Base-by-base conservation (phyloP, 805 yeast genomes). In the Saccharomycopsis amapae region DNA sequence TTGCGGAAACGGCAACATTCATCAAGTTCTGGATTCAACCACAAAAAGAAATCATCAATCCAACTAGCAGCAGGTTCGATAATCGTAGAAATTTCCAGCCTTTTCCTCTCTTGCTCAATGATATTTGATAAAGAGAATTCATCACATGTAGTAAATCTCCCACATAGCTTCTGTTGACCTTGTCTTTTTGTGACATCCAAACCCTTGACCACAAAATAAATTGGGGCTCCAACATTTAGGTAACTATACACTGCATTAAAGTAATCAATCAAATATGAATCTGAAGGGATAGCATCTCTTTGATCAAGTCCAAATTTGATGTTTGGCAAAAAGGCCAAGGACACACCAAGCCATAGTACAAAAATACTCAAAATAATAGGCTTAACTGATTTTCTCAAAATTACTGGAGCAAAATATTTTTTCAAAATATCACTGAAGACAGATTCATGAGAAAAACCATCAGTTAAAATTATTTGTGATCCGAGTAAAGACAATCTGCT, bases 201-300 rank as follows among this genome's bases (percentile, higher is more conserved):
- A 43, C 76, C 79, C 38, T 76, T 74, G n/a, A 85, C 78, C 20
- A 93, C 87, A 62, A 88, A 83, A 58, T 84, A 93, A 1, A 85
- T 72, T 0, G 98, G 98, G 1, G 98, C 96, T 0, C 97, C 98
- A 5, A 84, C 84, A 49, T 82, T 80, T 50, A 90, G 68, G 58
- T 79, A 84, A 1, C 71, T 62, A 58, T 81, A 84, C 2, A 88
- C 68, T 44, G 89, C 86, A 53, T 81, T 68, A 65, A 85, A 90
- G 61, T 90, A 93, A 44, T 77, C 73, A 32, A 88, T 79, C 57
- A 93, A 63, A 57, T 88, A 86, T 0, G 97, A 89, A 44, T 75
- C 88, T 2, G 71, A 64, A 0, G 97, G 97, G 12, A 90, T 73
- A 0, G 97, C 97, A 35, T 82, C 67, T 44, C 95, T 71, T 63